phyloP scores from a whole-genome alignment of 1,139 yeast genomes.

The Geotrichum cucujoidarum region DNA sequence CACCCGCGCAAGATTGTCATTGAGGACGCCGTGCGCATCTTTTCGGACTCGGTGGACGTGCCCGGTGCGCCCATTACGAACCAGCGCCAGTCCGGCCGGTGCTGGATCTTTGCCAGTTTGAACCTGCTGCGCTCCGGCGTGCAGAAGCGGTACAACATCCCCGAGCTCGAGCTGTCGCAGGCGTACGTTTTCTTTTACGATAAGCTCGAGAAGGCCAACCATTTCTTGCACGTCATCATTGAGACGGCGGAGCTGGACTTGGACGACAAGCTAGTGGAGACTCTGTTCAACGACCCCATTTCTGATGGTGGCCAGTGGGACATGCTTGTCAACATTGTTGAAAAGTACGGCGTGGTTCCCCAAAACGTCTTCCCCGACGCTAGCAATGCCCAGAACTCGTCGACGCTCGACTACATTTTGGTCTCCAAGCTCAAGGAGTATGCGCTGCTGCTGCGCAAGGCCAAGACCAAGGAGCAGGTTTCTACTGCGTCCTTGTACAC shows the following conservation, averaged over 20 bases:
- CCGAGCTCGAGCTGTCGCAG: constrained; percentile 56
- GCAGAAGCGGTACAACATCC: constrained; percentile 49
- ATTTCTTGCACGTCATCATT: constrained; percentile 53
- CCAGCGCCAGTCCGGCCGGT: constrained; percentile 57
- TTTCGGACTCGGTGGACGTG: constrained; percentile 46
- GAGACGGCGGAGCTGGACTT: constrained; percentile 51
- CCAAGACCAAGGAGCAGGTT: constrained; percentile 26
- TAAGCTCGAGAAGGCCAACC: constrained; percentile 55
- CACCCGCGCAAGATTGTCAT: constrained; percentile 38
- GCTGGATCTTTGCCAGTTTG: constrained; percentile 67
- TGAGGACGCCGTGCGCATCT: constrained; percentile 45
- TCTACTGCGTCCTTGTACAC: constrained; percentile 34
- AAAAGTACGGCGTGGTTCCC: constrained; percentile 61
- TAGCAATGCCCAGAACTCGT: constrained; percentile 49
- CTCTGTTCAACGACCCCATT: constrained; percentile 48
- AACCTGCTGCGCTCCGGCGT: constrained; percentile 56
- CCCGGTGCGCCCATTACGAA: constrained; percentile 54
- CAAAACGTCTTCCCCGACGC: constrained; percentile 57
- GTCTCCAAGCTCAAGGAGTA: constrained; percentile 57
- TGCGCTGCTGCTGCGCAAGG: constrained; percentile 50
- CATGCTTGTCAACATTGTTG: constrained; percentile 58
- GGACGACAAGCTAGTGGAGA: constrained; percentile 52
- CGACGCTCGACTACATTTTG: constrained; percentile 48
- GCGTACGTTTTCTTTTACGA: constrained; percentile 53
- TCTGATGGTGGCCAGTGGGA: constrained; percentile 75